Percentiles rank a stretch among this genome's conserved stretches.
phyloP scores from a whole-genome alignment of 2,329 filamentous ascomycete species.

The Claviceps capensis region DNA sequence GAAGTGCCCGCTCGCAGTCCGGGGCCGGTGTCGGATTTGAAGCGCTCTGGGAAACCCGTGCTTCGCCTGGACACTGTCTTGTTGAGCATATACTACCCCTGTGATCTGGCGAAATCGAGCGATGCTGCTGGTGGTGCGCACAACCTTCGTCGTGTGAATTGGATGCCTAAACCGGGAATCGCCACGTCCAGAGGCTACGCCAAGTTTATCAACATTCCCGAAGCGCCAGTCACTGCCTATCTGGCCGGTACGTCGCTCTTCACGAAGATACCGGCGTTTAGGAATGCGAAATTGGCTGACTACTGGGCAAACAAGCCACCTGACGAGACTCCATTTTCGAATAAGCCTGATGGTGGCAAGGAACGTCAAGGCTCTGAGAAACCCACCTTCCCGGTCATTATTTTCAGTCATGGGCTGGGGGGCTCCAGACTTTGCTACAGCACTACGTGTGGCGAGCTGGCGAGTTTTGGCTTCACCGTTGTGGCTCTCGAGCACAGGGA shows the following conservation, averaged over 20 bases:
- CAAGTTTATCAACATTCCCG: conserved; percentile 42
- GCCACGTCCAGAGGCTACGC: conserved; percentile 46
- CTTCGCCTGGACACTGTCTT: conserved; percentile 41
- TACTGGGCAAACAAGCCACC: conserved; percentile 34
- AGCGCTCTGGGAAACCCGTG: conserved; percentile 23
- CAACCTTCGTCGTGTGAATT: conserved; percentile 40
- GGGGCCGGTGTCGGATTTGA: conserved; percentile 26
- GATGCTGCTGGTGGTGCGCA: conserved; percentile 15
- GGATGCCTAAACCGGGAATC: conserved; percentile 45
- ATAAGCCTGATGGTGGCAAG: conserved; percentile 11
- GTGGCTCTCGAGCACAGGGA: conserved; percentile 52
- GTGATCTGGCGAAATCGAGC: conserved; percentile 22
- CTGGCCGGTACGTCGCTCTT: conserved; percentile 46
- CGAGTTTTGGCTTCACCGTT: conserved; percentile 52
- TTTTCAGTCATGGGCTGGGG: conserved; percentile 55
- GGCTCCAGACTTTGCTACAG: conserved; percentile 50
- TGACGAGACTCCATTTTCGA: conserved; percentile 19
- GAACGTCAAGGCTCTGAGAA: conserved; percentile 12
- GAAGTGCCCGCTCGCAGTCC: conserved; percentile 42
- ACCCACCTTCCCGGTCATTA: conserved; percentile 45
- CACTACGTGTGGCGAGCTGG: conserved; percentile 50
- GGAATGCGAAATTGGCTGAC: conserved; percentile 44
- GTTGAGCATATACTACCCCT: conserved; percentile 53
- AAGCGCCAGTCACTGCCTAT: conserved; percentile 33
- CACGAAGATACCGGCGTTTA: conserved; percentile 50